Evolutionary conservation across 345 rosid genomes (phyloP), one percentile per base, ranked within the genome.

Genomic region (Erysimum cheiranthoides): DNA sequence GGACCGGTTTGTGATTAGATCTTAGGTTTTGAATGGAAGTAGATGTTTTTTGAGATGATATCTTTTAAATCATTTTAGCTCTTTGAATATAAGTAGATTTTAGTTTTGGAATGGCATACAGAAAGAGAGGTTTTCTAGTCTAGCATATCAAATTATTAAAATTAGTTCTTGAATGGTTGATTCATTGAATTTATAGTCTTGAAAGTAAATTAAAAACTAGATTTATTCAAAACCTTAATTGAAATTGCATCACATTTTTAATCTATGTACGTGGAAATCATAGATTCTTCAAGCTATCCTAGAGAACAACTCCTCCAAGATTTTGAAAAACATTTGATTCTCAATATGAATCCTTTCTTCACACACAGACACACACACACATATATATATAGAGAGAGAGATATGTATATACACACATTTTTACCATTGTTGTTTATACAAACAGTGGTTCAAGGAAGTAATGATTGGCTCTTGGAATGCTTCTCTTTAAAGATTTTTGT

Each of bases 401-500:
- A 25, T 38, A 10, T 38, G 5, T 16, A 6, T 25, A 54, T n/a
- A 65, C 10, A 25, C 16, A 65, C 25, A 50, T 18, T 64, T 58
- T 67, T 25, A 70, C 58, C 34, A 61, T 51, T 62, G 51, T 34
- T 62, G 49, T 42, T 34, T 35, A 17, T 27, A 57, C 9, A 56
- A 35, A 58, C 34, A 74, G 60, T 58, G 10, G 18, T 77, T 77
- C 66, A 62, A 70, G n/a, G 49, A 36, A 46, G 80, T 62, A 70
- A 77, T 77, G 71, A 77, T 70, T 70, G 75, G 60, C 71, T 77
- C 80, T 63, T 62, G 60, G 75, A 77, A 63, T 63, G 66, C 66
- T 53, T 70, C 62, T 70, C 75, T 77, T 70, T 63, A 54, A 56
- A 77, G 80, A 77, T 77, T 62, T 70, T 66, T 54, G 51, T 53